Conservation (phyloP, 83 land plant genomes). For the Picea mariana region DNA sequence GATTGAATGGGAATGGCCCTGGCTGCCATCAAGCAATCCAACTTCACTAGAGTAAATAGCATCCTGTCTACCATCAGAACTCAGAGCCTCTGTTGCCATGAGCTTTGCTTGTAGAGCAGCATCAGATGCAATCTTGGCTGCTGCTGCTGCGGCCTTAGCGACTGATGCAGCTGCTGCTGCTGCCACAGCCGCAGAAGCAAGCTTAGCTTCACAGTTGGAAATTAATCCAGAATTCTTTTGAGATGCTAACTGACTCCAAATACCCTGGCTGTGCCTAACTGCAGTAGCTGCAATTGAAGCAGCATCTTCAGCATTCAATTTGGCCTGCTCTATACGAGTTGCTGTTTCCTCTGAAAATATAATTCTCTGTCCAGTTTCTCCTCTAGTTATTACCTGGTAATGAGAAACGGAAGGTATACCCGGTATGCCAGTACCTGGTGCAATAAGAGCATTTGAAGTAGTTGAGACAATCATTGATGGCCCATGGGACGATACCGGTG, state of each 20-base stretch:
- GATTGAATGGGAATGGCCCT: slow-evolving; percentile 40
- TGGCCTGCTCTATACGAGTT: slow-evolving; percentile 49
- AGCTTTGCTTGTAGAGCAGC: slow-evolving; percentile 81
- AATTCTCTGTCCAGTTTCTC: slow-evolving; percentile 23
- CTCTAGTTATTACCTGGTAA: slow-evolving; percentile 11
- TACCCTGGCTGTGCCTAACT: slow-evolving; percentile 59
- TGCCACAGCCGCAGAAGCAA: slow-evolving; percentile 83
- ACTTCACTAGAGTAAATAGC: slow-evolving; percentile 11
- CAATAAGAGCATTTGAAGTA: slow-evolving; percentile 10
- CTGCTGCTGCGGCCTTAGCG: slow-evolving; percentile 94
- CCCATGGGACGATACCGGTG: neutral
- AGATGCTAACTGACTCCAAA: slow-evolving; percentile 62
- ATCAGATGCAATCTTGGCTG: slow-evolving; percentile 81
- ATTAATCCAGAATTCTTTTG: slow-evolving; percentile 49
- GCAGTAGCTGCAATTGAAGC: slow-evolving; percentile 63
- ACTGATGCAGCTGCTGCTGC: slow-evolving; percentile 89
- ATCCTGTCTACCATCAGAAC: slow-evolving; percentile 2
- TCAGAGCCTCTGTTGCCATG: slow-evolving; percentile 76
- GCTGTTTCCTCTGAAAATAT: slow-evolving; percentile 37
- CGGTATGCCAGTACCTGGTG: neutral
- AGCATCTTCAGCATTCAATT: slow-evolving; percentile 68
- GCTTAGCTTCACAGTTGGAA: slow-evolving; percentile 56
- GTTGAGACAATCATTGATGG: neutral
- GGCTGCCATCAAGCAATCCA: slow-evolving; percentile 18
- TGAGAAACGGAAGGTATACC: slow-evolving; percentile 6